These are phyloP conservation scores for Chionographis japonica DNA, from an alignment of 106 monocot species.

Conservation along the genomic window DNA sequence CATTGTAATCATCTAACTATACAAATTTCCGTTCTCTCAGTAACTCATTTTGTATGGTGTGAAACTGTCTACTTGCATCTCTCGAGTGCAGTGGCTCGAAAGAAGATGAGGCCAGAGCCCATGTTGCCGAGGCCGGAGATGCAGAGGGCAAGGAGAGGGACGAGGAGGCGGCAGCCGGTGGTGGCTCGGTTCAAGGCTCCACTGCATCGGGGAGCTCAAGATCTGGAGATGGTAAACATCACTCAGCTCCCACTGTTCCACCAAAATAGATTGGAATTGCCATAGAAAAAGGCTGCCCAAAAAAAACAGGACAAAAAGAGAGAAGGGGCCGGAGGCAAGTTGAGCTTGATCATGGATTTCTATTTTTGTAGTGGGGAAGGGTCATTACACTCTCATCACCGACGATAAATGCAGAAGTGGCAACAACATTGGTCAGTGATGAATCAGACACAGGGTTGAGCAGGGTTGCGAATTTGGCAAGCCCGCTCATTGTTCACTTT, in stretches of 20 bases:
- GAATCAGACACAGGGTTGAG: background rate
- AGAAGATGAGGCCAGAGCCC: slow-evolving; percentile 18
- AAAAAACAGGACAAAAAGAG: background rate
- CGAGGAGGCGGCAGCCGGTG: slow-evolving; percentile 21
- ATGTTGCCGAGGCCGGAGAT: slow-evolving; percentile 2
- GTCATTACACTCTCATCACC: slow-evolving; percentile 10
- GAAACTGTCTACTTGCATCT: background rate
- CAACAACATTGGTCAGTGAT: background rate
- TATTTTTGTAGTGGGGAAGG: slow-evolving; percentile 25
- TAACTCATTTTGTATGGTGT: background rate
- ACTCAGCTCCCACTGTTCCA: slow-evolving; percentile 11
- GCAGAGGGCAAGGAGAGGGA: slow-evolving; percentile 16
- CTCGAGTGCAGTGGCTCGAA: slow-evolving; percentile 15
- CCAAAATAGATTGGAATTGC: slow-evolving; percentile 1
- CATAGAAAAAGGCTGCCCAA: background rate
- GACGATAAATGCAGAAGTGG: slow-evolving; percentile 1
- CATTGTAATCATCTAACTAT: slow-evolving; percentile 37
- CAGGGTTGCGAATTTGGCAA: too few relatives aligned
- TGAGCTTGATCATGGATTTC: background rate
- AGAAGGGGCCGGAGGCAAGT: background rate
- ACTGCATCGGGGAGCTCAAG: background rate
- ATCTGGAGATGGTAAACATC: slow-evolving; percentile 29
- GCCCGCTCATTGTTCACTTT: too few relatives aligned
- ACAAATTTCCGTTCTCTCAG: background rate
- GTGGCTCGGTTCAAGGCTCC: slow-evolving; percentile 1